Evolutionary conservation across 23 red algal species (phyloP), one percentile per base, ranked within the genome.

Genomic region (Rhodosorus marinus): DNA sequence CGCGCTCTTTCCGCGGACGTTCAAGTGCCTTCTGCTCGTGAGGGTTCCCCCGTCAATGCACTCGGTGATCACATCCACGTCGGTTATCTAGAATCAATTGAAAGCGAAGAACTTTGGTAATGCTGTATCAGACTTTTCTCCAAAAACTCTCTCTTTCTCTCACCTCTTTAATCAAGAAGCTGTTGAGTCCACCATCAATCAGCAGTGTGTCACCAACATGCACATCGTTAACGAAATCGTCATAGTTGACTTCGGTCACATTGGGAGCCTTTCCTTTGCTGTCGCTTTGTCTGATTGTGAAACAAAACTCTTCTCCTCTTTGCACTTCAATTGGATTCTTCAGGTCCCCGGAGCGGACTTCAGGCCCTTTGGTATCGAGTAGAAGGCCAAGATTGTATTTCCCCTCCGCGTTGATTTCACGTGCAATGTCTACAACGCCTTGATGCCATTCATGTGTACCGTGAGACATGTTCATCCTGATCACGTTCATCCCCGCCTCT

Each of bases 381-480:
- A 95, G 24, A 41, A 95, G 33, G 6, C 76, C 88, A 50, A 82
- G 38, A 45, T 82, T 95, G 35, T 66, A 67, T 36, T 59, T 23
- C 4, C 60, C 69, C 47, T 47, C 34, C 5, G 41, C 38, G 67
- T 83, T 82, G 7, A 95, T 55, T 26, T 61, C 34, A 33, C 73
- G 42, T 41, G 81, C 72, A 17, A 59, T 70, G 35, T 67, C 60
- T 29, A 95, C 86, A 1, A 83, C 78, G 11, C 19, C 38, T 24
- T 50, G 53, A 34, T 98, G 90, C 90, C 90, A 98, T 38, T 84
- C 90, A 50, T 85, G 78, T 2, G 77, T 84, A 8, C 90, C 90
- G 52, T 98, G 90, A 19, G 78, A 85, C 90, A 98, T 98, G 55
- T 98, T 98, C 5, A 98, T 51, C 17, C 90, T 23, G n/a, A 74